phyloP scores from a whole-genome alignment of 2,329 filamentous ascomycete species.

The Phialophora chinensis region DNA sequence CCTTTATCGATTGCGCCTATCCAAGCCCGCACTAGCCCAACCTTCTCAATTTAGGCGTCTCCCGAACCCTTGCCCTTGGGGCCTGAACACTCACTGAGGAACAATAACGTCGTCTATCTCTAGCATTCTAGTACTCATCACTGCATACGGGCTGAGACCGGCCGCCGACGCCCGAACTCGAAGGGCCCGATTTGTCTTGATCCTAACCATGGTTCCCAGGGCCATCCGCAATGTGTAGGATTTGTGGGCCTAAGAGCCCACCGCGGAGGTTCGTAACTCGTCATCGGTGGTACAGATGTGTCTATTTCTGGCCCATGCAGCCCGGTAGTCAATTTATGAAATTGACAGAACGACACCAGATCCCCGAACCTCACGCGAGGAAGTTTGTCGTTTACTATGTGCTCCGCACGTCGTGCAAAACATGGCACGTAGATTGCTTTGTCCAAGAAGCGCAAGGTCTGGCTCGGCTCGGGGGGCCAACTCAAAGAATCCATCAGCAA shows the following conservation, averaged over 20 bases:
- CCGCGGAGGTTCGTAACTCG: constrained; percentile 34
- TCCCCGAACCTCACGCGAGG: constrained; percentile 17
- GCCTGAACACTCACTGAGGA: neutral
- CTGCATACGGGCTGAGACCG: neutral
- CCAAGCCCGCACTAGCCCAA: constrained; percentile 4
- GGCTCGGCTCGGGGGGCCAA: constrained; percentile 7
- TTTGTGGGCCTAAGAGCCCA: constrained; percentile 31
- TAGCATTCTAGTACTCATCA: neutral
- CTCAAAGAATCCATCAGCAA: neutral
- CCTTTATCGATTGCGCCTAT: constrained; percentile 19
- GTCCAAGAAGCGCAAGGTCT: constrained; percentile 2
- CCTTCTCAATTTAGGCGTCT: neutral
- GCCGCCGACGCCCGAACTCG: constrained; percentile 19
- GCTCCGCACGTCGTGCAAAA: neutral
- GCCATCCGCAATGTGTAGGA: constrained; percentile 13
- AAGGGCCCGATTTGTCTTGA: constrained; percentile 5
- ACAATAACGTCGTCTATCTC: neutral
- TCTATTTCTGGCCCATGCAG: constrained; percentile 35
- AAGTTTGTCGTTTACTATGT: constrained; percentile 7
- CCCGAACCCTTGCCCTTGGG: neutral
- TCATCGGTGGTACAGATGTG: constrained; percentile 32
- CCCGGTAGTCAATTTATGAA: constrained; percentile 22
- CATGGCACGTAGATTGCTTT: constrained; percentile 11
- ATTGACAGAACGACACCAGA: constrained; percentile 31
- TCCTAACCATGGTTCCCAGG: neutral